These are phyloP conservation scores for Entomortierella chlamydospora DNA, from an alignment of 192 early-diverging fungal genomes.

Conservation along the genomic window DNA sequence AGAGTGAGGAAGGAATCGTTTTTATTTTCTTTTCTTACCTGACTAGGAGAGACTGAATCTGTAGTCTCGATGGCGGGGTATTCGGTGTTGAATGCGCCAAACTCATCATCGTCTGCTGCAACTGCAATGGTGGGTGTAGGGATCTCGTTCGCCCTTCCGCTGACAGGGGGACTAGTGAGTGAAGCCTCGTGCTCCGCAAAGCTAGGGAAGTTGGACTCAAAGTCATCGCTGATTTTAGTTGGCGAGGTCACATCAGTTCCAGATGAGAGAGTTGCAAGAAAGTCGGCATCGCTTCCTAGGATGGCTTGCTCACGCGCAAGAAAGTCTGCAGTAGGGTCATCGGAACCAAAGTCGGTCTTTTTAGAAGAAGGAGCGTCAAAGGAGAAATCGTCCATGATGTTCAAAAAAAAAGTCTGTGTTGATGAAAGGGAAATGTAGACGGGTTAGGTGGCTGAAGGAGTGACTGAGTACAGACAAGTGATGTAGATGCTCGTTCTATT, in stretches of 20 bases:
- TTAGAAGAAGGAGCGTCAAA: conserved; percentile 42
- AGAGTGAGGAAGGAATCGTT: not conserved
- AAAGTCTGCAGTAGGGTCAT: conserved; percentile 81
- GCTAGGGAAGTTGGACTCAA: conserved; percentile 45
- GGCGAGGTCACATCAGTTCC: conserved; percentile 22
- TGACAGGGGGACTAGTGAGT: conserved; percentile 20
- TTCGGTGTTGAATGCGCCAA: conserved; percentile 45
- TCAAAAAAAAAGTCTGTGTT: not conserved
- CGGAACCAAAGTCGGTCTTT: conserved; percentile 48
- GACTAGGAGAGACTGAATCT: conserved; percentile 28
- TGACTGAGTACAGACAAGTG: too few relatives aligned
- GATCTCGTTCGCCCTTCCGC: not conserved
- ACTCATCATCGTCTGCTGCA: conserved; percentile 47
- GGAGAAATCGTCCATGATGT: conserved; percentile 47
- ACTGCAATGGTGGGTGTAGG: conserved; percentile 14
- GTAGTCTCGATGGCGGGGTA: conserved; percentile 47
- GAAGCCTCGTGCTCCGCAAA: conserved; percentile 36
- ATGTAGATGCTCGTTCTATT: too few relatives aligned
- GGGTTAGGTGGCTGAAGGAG: too few relatives aligned
- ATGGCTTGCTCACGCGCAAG: conserved; percentile 80
- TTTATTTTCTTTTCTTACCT: conserved; percentile 14
- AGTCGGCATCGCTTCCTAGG: conserved; percentile 77
- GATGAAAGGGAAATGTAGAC: not conserved
- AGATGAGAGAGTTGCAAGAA: conserved; percentile 57
- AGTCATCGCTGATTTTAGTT: conserved; percentile 17